These are phyloP conservation scores for Juglanconis juglandina DNA, from an alignment of 2,329 filamentous ascomycete genomes.

Conservation along the genomic window DNA sequence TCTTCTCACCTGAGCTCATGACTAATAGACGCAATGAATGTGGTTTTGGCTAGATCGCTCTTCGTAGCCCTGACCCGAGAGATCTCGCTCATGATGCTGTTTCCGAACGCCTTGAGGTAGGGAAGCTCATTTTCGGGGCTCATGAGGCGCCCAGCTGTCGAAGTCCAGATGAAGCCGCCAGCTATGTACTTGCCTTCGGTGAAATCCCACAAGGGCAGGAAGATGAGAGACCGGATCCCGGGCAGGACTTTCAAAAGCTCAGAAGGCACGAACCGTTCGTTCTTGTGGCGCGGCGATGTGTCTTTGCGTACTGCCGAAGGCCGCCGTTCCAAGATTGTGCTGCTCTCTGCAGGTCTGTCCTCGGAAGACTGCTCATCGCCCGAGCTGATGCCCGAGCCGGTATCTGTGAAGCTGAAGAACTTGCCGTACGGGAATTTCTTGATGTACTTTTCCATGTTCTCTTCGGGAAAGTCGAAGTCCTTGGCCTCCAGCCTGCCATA, in stretches of 20 bases:
- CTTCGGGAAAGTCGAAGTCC: constrained; percentile 8
- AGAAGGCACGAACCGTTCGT: constrained; percentile 24
- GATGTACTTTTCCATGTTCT: constrained; percentile 10
- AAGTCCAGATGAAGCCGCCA: constrained; percentile 13
- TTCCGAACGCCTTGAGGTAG: constrained; percentile 45
- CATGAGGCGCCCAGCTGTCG: not conserved
- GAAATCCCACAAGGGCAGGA: constrained; percentile 47
- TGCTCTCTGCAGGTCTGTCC: constrained; percentile 11
- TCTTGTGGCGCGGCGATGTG: not conserved
- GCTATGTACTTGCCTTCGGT: constrained; percentile 17
- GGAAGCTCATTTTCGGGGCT: constrained; percentile 38
- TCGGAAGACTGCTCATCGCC: constrained; percentile 8
- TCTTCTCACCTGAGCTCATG: constrained; percentile 42
- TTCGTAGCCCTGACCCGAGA: constrained; percentile 37
- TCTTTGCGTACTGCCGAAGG: not conserved
- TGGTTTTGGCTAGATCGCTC: constrained; percentile 44
- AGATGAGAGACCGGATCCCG: constrained; percentile 41
- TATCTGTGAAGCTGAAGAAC: constrained; percentile 14
- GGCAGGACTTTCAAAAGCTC: constrained; percentile 36
- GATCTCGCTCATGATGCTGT: constrained; percentile 54
- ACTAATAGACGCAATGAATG: constrained; percentile 54
- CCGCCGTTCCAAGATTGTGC: not conserved
- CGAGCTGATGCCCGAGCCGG: constrained; percentile 2
- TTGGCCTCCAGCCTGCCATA: constrained; percentile 2
- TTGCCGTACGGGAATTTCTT: constrained; percentile 10